Percentiles rank a stretch among this genome's conserved stretches.
Conservation (phyloP, 2,329 filamentous ascomycete species). For the Scorias spongiosa region DNA sequence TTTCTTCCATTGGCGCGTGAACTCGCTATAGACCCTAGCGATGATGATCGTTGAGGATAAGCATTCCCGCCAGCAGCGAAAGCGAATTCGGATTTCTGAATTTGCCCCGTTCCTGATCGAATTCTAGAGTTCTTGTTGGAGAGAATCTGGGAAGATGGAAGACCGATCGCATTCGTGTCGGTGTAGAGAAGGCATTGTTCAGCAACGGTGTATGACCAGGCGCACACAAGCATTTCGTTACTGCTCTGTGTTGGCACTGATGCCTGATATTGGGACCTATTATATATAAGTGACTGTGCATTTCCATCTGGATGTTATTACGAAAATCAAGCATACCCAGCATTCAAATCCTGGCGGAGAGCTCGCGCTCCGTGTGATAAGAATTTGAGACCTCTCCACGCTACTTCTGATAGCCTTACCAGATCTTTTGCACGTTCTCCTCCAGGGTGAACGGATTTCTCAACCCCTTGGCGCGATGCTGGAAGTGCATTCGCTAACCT, state of each 20-base stretch:
- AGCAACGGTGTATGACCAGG: constrained; percentile 62
- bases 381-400: constrained; percentile 67
- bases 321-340: constrained; percentile 33
- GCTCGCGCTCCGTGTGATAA: constrained; percentile 66
- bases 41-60: constrained; percentile 14
- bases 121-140: neutral
- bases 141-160: too few species aligned
- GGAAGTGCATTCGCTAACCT: constrained; percentile 55
- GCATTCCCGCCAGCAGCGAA: constrained; percentile 16
- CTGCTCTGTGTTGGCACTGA: constrained; percentile 17
- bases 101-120: constrained; percentile 2
- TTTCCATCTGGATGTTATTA: neutral
- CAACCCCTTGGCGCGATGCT: constrained; percentile 27
- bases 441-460: constrained; percentile 7
- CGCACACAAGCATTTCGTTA: constrained; percentile 59
- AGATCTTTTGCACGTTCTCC: constrained; percentile 48
- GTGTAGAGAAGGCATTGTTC: constrained; percentile 47
- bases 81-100: constrained; percentile 11
- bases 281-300: constrained; percentile 8
- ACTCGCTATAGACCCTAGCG: neutral
- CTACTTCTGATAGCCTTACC: constrained; percentile 69
- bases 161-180: too few species aligned
- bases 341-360: constrained; percentile 61
- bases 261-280: constrained; percentile 11
- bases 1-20: too few species aligned